phyloP scores from a whole-genome alignment of 139 green algal species.

The Axilococcus clingmanii region DNA sequence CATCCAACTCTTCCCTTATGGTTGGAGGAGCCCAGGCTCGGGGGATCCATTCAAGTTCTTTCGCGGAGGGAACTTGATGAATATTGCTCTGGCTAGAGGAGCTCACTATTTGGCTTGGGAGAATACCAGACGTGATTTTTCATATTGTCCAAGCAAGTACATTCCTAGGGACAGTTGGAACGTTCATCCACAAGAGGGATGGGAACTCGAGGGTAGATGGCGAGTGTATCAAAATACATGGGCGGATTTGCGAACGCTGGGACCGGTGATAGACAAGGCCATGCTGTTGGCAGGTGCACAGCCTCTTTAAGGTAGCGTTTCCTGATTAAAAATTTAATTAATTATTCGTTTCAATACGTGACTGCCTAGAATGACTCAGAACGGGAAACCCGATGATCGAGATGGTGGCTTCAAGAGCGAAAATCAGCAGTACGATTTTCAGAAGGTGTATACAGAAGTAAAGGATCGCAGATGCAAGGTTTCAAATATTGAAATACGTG shows the following conservation, averaged over 20 bases:
- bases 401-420: not conserved
- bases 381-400: too few species aligned
- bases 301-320: too few species aligned
- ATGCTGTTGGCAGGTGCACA: slow-evolving; percentile 2
- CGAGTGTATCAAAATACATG: slow-evolving; percentile 9
- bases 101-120: slow-evolving; percentile 9
- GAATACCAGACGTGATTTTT: slow-evolving; percentile 3
- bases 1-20: slow-evolving; percentile 7
- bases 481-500: slow-evolving; percentile 8
- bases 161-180: not conserved
- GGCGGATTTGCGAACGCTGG: slow-evolving; percentile 6
- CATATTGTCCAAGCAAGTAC: too few species aligned
- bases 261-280: slow-evolving; percentile 5
- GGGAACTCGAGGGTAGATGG: not conserved
- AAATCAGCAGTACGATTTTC: not conserved
- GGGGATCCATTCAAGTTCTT: not conserved
- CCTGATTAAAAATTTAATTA: too few species aligned
- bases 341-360: too few species aligned
- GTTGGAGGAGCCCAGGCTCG: not conserved
- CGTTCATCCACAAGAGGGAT: not conserved
- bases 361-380: too few species aligned
- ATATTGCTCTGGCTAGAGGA: slow-evolving; percentile 1
- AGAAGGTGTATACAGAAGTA: slow-evolving; percentile 1
- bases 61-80: slow-evolving; percentile 1
- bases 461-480: too few species aligned